These are phyloP conservation scores for Pestalotiopsis sp. DNA, from an alignment of 2,329 filamentous ascomycete species.

Conservation along the genomic window DNA sequence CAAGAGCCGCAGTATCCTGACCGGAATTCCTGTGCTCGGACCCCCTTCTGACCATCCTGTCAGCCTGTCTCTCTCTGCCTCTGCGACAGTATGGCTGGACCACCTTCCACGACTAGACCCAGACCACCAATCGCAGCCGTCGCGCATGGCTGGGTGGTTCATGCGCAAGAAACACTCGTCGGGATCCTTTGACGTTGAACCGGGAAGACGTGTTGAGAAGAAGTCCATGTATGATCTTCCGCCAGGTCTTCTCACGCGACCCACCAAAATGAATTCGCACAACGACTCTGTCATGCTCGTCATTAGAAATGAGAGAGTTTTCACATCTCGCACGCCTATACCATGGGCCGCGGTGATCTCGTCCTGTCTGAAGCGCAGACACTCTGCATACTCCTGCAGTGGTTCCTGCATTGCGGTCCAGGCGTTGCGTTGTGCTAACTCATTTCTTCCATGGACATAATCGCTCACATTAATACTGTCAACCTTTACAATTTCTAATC, in stretches of 20 bases:
- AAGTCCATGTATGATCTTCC: slow-evolving; percentile 2
- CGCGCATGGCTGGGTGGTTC: neutral
- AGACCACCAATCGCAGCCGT: neutral
- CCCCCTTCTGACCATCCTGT: neutral
- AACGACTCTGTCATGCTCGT: neutral
- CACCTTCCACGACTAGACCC: neutral
- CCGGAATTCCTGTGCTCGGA: neutral
- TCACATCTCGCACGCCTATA: neutral
- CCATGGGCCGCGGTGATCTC: neutral
- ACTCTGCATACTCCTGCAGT: neutral
- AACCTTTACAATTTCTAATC: slow-evolving; percentile 4
- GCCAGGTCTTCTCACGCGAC: neutral
- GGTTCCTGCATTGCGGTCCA: neutral
- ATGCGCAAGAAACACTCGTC: neutral
- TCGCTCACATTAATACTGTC: neutral
- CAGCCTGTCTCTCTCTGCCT: neutral
- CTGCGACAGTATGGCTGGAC: neutral
- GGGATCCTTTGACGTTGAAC: neutral
- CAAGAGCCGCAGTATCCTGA: slow-evolving; percentile 2
- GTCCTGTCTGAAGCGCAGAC: slow-evolving; percentile 1
- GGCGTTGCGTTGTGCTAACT: neutral
- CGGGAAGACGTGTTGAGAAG: slow-evolving; percentile 2
- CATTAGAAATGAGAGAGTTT: neutral
- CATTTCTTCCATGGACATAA: neutral
- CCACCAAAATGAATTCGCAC: neutral